These are phyloP conservation scores for Entomortierella lignicola DNA, from an alignment of 192 early-diverging fungal species.

Conservation along the genomic window DNA sequence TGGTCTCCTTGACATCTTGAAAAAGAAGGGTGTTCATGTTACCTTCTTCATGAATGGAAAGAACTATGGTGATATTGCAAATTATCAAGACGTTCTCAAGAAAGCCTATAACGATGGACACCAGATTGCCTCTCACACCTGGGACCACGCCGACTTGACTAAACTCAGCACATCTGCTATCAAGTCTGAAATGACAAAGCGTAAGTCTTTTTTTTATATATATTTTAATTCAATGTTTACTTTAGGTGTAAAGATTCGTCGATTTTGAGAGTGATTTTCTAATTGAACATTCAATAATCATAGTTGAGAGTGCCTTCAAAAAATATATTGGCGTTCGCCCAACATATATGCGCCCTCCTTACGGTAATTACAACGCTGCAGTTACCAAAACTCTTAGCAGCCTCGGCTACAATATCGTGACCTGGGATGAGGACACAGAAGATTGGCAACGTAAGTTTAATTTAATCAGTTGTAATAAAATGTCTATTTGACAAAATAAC, in stretches of 20 bases:
- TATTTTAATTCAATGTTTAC: no score
- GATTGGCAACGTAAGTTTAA: constrained; percentile 43
- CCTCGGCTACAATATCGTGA: constrained; percentile 57
- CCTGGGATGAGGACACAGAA: constrained; percentile 57
- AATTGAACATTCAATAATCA: no score
- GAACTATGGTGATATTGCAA: constrained; percentile 16
- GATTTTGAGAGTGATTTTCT: background rate
- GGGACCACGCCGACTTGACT: constrained; percentile 51
- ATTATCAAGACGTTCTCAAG: constrained; percentile 27
- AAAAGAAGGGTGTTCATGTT: constrained; percentile 16
- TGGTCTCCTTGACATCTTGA: constrained; percentile 19
- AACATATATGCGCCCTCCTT: constrained; percentile 68
- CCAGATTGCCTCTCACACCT: constrained; percentile 67
- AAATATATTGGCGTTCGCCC: constrained; percentile 61
- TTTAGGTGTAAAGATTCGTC: no score
- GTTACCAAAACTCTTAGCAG: constrained; percentile 35
- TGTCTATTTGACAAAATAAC: no score
- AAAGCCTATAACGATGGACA: constrained; percentile 61
- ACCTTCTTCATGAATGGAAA: constrained; percentile 49
- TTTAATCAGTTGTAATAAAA: no score
- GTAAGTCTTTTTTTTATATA: constrained; percentile 15
- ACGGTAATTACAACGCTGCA: constrained; percentile 39
- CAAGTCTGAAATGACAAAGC: background rate
- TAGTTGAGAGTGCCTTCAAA: constrained; percentile 57
- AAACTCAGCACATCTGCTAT: background rate